These are phyloP conservation scores for Astrocystis sublimbata DNA, from an alignment of 495 filamentous ascomycete genomes.

Conservation along the genomic window DNA sequence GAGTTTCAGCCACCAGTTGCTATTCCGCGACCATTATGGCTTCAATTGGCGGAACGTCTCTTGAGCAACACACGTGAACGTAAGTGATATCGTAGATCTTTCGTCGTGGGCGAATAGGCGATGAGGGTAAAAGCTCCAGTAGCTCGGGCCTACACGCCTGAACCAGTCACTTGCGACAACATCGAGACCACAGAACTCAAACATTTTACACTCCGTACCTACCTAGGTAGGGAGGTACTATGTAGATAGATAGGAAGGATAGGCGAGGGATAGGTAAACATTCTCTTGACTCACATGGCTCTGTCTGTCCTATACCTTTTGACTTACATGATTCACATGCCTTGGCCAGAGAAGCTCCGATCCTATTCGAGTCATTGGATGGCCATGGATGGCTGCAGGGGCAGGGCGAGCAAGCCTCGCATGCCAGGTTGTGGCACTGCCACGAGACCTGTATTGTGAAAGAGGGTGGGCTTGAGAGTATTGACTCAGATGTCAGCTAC, in stretches of 20 bases:
- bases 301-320: no score
- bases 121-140: background rate
- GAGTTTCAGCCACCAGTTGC: constrained; percentile 16
- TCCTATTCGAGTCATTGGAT: background rate
- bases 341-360: background rate
- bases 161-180: background rate
- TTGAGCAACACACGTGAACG: background rate
- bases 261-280: no score
- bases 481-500: constrained; percentile 2
- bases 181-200: no score
- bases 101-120: background rate
- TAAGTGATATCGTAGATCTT: background rate
- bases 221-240: no score
- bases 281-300: no score
- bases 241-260: no score
- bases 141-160: background rate
- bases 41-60: background rate
- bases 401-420: background rate
- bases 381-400: background rate
- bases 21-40: background rate
- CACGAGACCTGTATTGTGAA: background rate
- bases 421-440: background rate
- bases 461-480: background rate
- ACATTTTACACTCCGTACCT: no score
- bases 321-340: no score